These are phyloP conservation scores for Spinacia oleracea DNA, from an alignment of 179 eudicot genomes.

Conservation along the genomic window DNA sequence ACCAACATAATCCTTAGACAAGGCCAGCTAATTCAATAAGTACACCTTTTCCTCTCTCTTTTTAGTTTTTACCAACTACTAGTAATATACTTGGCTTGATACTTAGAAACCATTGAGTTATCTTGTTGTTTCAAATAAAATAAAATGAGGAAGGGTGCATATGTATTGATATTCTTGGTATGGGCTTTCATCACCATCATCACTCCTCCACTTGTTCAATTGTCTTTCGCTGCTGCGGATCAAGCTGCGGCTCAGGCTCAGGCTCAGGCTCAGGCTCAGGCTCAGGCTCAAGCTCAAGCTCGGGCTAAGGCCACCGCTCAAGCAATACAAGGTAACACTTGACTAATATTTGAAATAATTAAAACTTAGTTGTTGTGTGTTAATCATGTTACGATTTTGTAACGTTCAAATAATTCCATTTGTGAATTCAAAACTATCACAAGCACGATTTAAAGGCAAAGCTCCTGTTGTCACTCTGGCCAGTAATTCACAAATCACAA, in stretches of 20 bases:
- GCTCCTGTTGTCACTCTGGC: too few species aligned
- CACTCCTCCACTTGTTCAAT: conserved; percentile 64
- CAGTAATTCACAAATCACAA: too few species aligned
- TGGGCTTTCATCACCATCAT: conserved; percentile 70
- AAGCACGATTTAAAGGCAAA: too few species aligned
- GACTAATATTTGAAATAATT: too few species aligned
- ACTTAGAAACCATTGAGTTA: conserved; percentile 5
- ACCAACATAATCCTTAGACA: conserved; percentile 22
- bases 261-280: not conserved
- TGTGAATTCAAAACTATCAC: too few species aligned
- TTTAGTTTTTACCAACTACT: conserved; percentile 10
- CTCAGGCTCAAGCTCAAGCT: conserved; percentile 4
- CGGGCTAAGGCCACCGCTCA: too few species aligned
- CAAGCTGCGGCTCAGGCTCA: conserved; percentile 7
- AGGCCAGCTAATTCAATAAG: conserved; percentile 42
- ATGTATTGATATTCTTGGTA: conserved; percentile 50
- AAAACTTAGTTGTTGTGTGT: too few species aligned
- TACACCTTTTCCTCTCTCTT: conserved; percentile 11
- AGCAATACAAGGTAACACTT: not conserved
- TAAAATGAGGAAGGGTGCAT: conserved; percentile 57
- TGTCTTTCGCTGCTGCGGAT: conserved; percentile 44
- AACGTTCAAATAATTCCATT: too few species aligned
- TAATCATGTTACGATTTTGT: not conserved
- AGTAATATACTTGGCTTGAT: conserved; percentile 17
- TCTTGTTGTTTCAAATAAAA: not conserved